Evolutionary conservation across 768 basidiomycete genomes (phyloP), one percentile per base, ranked within the genome.

Genomic region (Baorangia bicolor): DNA sequence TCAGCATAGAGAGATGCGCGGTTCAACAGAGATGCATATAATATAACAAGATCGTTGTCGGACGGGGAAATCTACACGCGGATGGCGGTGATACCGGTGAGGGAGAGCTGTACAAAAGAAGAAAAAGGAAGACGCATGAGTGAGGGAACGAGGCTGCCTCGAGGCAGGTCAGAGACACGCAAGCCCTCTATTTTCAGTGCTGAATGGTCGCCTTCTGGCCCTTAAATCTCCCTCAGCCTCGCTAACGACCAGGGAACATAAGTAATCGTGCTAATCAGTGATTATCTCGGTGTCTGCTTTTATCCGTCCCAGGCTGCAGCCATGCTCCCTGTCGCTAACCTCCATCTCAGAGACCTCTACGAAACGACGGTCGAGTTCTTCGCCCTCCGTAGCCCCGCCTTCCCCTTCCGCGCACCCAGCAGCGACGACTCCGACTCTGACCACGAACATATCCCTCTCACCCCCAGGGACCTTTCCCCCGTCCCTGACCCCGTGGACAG

Each of bases 281-380:
- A 77, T 76, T 70, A 77, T 76, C 64, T 66, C 28, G 11, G 23
- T 33, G 68, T n/a, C n/a, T 73, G 68, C 66, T 69, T 56, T 67
- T 72, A 68, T 74, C 72, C 71, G 71, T 69, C 54, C 61, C 38
- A 42, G 42, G 55, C 49, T 62, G 62, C 62, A 59, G 67, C 64
- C 51, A 79, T 79, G 79, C 72, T 77, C 60, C 74, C 78, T 64
- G 69, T 74, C 66, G 74, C 77, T 61, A 77, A 78, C 73, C 51
- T 78, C 57, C 74, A 78, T 70, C 75, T 81, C 72, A 72, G 68
- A 67, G 67, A 68, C 61, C 69, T 83, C 63, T 80, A 81, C 74
- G 74, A 79, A 68, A 76, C 78, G 40, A 82, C 84, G 45, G 77
- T 82, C 75, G 82, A 83, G 66, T 84, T 82, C 75, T 79, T 86